Evolutionary conservation across 805 yeast genomes (phyloP).

Genomic region (Metschnikowia lachancei): DNA sequence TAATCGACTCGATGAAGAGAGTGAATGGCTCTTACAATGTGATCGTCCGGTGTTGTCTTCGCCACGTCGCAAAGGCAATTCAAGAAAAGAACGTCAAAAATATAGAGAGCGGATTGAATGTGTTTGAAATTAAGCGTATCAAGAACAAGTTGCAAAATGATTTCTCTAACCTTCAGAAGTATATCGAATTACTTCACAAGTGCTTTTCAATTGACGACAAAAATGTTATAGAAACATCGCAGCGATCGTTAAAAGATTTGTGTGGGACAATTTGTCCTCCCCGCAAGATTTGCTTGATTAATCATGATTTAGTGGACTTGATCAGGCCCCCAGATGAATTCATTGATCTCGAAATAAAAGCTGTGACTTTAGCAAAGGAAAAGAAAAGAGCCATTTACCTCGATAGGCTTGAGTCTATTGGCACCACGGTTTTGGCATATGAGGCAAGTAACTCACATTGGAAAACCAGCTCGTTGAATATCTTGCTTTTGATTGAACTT

Average conservation of each 20-base stretch:
- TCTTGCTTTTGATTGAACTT: conserved; percentile 50
- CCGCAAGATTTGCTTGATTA: conserved; percentile 47
- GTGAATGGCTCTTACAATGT: conserved; percentile 62
- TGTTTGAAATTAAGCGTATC: conserved; percentile 57
- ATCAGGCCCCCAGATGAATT: conserved; percentile 62
- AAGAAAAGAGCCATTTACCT: conserved; percentile 48
- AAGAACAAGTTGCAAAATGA: conserved; percentile 58
- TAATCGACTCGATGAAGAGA: conserved; percentile 67
- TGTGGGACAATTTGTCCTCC: conserved; percentile 32
- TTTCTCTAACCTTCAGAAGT: conserved; percentile 47
- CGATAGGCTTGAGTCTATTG: conserved; percentile 42
- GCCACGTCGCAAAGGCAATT: conserved; percentile 49
- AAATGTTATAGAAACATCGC: conserved; percentile 54
- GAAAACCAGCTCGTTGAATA: conserved; percentile 50
- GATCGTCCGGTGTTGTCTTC: conserved; percentile 51
- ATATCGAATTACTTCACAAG: conserved; percentile 48
- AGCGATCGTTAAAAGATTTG: conserved; percentile 44
- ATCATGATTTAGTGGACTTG: conserved; percentile 39
- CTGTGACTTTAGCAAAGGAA: conserved; percentile 62
- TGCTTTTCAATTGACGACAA: conserved; percentile 57
- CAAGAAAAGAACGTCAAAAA: conserved; percentile 47
- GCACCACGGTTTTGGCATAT: conserved; percentile 29
- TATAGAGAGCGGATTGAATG: conserved; percentile 61
- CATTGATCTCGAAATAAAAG: conserved; percentile 56
- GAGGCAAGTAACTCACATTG: conserved; percentile 46